A percentile compares a stretch with the other conserved stretches of the same genome.
phyloP scores from a whole-genome alignment of 805 yeast species.

The Starmerella floricola region DNA sequence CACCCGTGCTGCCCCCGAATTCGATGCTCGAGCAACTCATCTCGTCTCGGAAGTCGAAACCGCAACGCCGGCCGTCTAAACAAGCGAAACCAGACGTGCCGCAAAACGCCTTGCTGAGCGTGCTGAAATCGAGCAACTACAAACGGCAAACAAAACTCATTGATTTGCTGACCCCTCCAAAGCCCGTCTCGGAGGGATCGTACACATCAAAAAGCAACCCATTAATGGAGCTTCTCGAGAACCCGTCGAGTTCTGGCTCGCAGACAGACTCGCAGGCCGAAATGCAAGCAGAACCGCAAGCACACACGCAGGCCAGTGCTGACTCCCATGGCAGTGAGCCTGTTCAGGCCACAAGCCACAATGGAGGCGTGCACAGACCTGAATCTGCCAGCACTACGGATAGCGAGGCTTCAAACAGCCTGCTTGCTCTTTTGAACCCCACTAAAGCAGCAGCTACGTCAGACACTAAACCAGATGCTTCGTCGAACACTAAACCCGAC shows the following conservation, averaged over 20 bases:
- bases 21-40: slow-evolving; percentile 20
- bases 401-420: no score
- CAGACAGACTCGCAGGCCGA: neutral
- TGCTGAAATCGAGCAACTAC: slow-evolving; percentile 8
- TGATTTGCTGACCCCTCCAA: slow-evolving; percentile 4
- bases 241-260: neutral
- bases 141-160: slow-evolving; percentile 7
- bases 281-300: neutral
- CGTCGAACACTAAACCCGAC: no score
- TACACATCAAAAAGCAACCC: neutral
- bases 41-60: slow-evolving; percentile 14
- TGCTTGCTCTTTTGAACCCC: no score
- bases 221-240: slow-evolving; percentile 8
- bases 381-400: no score
- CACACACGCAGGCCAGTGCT: no score
- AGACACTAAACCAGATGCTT: no score
- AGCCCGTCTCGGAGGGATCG: neutral
- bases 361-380: no score
- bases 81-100: slow-evolving; percentile 4
- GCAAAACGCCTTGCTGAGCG: slow-evolving; percentile 10
- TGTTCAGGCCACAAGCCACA: no score
- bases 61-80: neutral
- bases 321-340: no score
- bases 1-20: slow-evolving; percentile 20
- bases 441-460: no score